Percentiles rank a stretch among this genome's conserved stretches.
Evolutionary conservation across 148 eudicot genomes (phyloP).

Genomic region (Hydrangea macrophylla): DNA sequence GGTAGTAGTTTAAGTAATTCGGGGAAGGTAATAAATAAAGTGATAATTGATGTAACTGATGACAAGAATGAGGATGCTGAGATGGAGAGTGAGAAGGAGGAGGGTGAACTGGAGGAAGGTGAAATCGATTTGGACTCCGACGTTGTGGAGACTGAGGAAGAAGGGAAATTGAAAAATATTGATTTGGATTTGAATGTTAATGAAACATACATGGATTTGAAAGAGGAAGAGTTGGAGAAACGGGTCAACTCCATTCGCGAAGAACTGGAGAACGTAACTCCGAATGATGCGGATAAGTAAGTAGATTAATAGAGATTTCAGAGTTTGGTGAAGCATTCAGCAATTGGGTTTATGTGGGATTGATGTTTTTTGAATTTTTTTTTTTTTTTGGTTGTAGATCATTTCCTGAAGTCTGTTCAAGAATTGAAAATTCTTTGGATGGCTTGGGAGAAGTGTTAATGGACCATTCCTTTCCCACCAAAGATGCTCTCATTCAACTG

Average conservation of each 20-base stretch:
- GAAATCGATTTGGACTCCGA: conserved; percentile 79
- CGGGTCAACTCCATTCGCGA: conserved; percentile 49
- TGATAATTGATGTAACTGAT: conserved; percentile 33
- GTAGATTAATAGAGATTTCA: conserved; percentile 20
- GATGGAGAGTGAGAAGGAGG: conserved; percentile 49
- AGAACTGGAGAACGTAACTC: conserved; percentile 51
- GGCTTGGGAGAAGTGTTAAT: conserved; percentile 42
- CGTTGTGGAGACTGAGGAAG: conserved; percentile 11
- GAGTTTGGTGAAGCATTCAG: conserved; percentile 5
- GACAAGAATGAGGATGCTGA: conserved; percentile 15
- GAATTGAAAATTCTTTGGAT: conserved; percentile 42
- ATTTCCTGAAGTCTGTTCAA: conserved; percentile 53
- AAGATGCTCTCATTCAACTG: conserved; percentile 54
- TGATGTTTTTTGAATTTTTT: conserved; percentile 17
- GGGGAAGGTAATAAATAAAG: conserved; percentile 16
- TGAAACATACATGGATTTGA: conserved; percentile 24
- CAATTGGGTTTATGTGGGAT: conserved; percentile 3
- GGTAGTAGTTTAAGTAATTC: neutral
- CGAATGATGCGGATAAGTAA: conserved; percentile 55
- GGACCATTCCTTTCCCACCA: conserved; percentile 44
- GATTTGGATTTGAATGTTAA: conserved; percentile 13
- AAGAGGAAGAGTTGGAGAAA: conserved; percentile 42
- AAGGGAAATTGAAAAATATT: conserved; percentile 2
- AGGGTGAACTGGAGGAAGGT: conserved; percentile 87
- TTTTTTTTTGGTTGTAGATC: conserved; percentile 52